phyloP scores from a whole-genome alignment of 2,329 filamentous ascomycete genomes.

The Colletotrichum sojae region DNA sequence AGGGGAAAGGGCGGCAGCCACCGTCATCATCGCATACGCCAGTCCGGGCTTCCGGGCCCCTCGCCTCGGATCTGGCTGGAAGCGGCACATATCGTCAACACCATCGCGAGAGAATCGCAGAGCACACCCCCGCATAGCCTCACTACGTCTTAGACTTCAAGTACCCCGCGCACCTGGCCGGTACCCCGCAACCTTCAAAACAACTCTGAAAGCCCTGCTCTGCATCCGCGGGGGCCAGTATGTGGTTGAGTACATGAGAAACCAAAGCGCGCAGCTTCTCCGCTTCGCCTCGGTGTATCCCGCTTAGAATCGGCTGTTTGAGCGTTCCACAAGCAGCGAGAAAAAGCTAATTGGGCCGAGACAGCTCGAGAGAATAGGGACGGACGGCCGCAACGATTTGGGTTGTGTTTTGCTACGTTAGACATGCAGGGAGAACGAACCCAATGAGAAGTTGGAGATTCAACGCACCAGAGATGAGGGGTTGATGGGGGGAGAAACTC shows the following conservation, averaged over 20 bases:
- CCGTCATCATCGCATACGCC: conserved; percentile 19
- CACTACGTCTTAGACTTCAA: conserved; percentile 31
- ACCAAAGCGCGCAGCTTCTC: not conserved
- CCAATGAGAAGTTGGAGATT: conserved; percentile 26
- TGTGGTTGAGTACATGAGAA: not conserved
- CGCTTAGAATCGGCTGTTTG: conserved; percentile 33
- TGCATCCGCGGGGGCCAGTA: not conserved
- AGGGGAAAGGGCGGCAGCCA: conserved; percentile 2
- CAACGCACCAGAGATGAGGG: conserved; percentile 29
- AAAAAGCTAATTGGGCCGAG: conserved; percentile 5
- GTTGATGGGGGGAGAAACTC: not conserved
- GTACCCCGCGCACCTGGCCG: conserved; percentile 28
- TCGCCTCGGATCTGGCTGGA: conserved; percentile 3
- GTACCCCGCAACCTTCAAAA: conserved; percentile 37
- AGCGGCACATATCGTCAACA: conserved; percentile 6
- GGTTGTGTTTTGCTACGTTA: conserved; percentile 6
- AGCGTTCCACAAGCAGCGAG: not conserved
- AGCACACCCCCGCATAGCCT: conserved; percentile 5
- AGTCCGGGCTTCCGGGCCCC: conserved; percentile 4
- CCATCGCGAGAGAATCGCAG: not conserved
- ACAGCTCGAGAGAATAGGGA: not conserved
- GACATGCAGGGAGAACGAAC: conserved; percentile 12
- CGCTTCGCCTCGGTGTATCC: not conserved
- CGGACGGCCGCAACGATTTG: not conserved
- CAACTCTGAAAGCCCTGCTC: conserved; percentile 18